Evolutionary conservation across 2,329 filamentous ascomycete genomes (phyloP), one percentile per base, ranked within the genome.

Genomic region (Rhynchosporium secalis): DNA sequence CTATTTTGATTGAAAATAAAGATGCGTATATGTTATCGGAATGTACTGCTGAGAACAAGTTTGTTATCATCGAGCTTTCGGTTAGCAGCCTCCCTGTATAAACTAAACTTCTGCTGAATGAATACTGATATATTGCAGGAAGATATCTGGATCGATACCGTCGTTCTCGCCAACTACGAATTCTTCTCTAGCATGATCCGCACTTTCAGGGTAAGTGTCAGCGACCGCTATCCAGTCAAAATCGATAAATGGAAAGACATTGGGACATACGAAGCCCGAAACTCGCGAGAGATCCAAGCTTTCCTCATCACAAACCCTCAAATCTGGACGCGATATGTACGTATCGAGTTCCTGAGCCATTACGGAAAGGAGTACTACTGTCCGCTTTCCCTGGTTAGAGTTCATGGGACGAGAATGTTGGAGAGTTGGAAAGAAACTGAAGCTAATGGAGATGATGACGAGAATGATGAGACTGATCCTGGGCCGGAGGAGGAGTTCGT

Each of bases 161-260:
- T 99, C 46, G 95, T 98, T n/a, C 82, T 99, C 59, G 95, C 94
- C 65, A 99, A 99, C 75, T 99, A 96, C 71, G 95, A 99, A 75
- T 99, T 99, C 79, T 99, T 99, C 80, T 96, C 92, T 60, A 97
- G 92, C 73, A 97, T 96, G 83, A 90, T 98, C 70, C 89, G 92
- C 58, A 90, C 88, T 54, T 97, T 99, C 75, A 85, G 90, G 57
- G 86, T 98, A 69, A 96, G 91, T 73, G 94, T 97, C 54, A 96
- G 93, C 62, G 95, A 98, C 77, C 87, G 92, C 61, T 98, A 97
- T 75, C 95, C 95, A 0, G 90, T 95, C 59, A 98, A 97, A 76
- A 76, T 85, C 61, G 93, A 96, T 56, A 91, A 95, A 69, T 99
- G 95, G 95, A 92, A 89, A 68, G 87, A 92, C 48, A 75, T 98